Percentiles rank a stretch among this genome's conserved stretches.
phyloP scores from a whole-genome alignment of 2,329 filamentous ascomycete species.

The Dichotomopilus funicola region DNA sequence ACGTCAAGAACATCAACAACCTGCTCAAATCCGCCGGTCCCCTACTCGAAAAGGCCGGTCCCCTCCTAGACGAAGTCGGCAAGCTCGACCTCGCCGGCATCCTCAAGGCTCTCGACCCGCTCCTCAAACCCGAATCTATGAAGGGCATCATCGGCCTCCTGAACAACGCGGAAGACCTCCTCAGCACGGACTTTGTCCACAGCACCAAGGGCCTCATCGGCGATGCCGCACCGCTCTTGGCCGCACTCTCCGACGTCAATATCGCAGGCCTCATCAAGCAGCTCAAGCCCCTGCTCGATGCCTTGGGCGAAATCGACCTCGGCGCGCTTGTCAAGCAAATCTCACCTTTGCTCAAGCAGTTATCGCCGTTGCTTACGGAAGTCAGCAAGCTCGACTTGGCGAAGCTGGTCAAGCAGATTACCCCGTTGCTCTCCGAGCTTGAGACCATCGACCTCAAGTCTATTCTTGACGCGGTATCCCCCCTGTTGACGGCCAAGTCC shows the following conservation, averaged over 20 bases:
- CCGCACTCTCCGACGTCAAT: background rate
- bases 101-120: conserved; percentile 26
- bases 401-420: conserved; percentile 22
- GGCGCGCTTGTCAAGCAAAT: background rate
- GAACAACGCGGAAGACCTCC: conserved; percentile 26
- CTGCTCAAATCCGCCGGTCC: conserved; percentile 14
- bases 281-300: conserved; percentile 5
- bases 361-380: conserved; percentile 3
- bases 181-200: conserved; percentile 3
- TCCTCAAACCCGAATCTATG: conserved; percentile 30
- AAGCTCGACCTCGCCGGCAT: conserved; percentile 6
- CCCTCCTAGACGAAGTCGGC: background rate
- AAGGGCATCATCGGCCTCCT: conserved; percentile 27
- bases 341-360: conserved; percentile 5
- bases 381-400: conserved; percentile 9
- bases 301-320: conserved; percentile 8
- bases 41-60: conserved; percentile 26
- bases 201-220: conserved; percentile 2
- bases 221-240: conserved; percentile 2
- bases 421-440: conserved; percentile 23
- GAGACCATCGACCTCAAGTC: conserved; percentile 28
- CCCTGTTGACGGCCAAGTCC: conserved; percentile 25
- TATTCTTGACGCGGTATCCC: conserved; percentile 24
- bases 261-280: background rate
- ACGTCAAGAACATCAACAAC: conserved; percentile 2